Evolutionary conservation across 2,329 filamentous ascomycete genomes (phyloP).

Genomic region (Aureobasidium subglaciale): DNA sequence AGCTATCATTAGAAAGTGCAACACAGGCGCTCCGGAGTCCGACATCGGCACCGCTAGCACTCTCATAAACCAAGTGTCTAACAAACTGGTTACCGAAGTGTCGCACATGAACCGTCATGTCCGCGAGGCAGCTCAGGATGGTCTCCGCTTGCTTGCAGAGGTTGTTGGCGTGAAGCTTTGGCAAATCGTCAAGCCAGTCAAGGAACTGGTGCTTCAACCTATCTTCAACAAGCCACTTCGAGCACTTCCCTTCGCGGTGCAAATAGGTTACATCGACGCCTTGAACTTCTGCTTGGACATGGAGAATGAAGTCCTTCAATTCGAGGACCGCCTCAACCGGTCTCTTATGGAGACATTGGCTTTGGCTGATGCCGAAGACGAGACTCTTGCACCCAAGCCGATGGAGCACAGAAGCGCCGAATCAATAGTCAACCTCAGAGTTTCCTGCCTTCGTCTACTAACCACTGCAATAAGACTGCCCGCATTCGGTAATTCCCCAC

Average conservation of each 20-base stretch:
- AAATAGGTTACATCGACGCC: conserved; percentile 97
- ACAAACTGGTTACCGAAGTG: conserved; percentile 78
- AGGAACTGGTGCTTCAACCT: conserved; percentile 78
- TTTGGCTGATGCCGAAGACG: conserved; percentile 88
- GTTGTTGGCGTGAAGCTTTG: conserved; percentile 72
- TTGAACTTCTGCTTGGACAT: conserved; percentile 91
- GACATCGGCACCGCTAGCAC: conserved; percentile 63
- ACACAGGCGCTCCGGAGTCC: conserved; percentile 70
- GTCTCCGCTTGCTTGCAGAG: conserved; percentile 73
- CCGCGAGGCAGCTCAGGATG: conserved; percentile 74
- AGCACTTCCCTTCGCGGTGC: conserved; percentile 85
- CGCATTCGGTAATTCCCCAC: conserved; percentile 74
- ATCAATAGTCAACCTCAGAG: conserved; percentile 81
- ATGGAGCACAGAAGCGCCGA: conserved; percentile 94
- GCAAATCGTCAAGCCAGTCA: conserved; percentile 83
- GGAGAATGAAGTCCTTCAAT: conserved; percentile 80
- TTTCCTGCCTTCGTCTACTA: conserved; percentile 87
- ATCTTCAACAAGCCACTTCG: conserved; percentile 94
- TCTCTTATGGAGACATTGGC: conserved; percentile 90
- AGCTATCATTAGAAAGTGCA: conserved; percentile 69
- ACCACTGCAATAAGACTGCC: conserved; percentile 91
- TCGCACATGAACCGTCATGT: conserved; percentile 96
- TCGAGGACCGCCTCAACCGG: conserved; percentile 85
- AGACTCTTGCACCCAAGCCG: conserved; percentile 84
- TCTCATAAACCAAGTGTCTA: conserved; percentile 68